A percentile compares a stretch with the other conserved stretches of the same genome.
phyloP scores from a whole-genome alignment of 2,329 filamentous ascomycete genomes.

The Conoideocrella luteorostrata region DNA sequence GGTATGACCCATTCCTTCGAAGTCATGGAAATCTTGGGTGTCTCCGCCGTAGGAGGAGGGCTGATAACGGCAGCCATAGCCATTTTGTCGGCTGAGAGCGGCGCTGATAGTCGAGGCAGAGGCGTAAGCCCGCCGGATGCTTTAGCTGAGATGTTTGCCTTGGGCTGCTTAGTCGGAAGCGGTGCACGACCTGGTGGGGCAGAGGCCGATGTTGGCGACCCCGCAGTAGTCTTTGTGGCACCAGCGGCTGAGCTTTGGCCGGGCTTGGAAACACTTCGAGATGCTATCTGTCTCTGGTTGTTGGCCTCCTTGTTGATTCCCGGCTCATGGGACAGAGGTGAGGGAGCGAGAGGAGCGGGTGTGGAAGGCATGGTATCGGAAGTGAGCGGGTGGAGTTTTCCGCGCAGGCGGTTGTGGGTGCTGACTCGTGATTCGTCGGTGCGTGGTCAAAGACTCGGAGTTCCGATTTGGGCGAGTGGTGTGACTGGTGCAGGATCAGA shows the following conservation, averaged over 20 bases:
- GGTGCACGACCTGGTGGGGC: constrained; percentile 16
- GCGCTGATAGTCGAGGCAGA: constrained; percentile 26
- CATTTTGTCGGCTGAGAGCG: constrained; percentile 34
- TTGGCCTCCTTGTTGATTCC: background rate
- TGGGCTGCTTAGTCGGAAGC: constrained; percentile 17
- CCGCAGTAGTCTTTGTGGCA: constrained; percentile 12
- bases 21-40: constrained; percentile 55
- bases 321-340: constrained; percentile 10
- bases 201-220: constrained; percentile 11
- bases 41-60: constrained; percentile 32
- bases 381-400: constrained; percentile 8
- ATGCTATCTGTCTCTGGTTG: constrained; percentile 4
- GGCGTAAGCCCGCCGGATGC: constrained; percentile 19
- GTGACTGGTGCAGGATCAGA: constrained; percentile 9
- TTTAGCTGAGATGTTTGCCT: constrained; percentile 15
- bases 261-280: background rate
- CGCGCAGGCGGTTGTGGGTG: constrained; percentile 4
- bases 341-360: constrained; percentile 15
- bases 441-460: constrained; percentile 16
- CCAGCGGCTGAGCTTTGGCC: constrained; percentile 6
- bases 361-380: constrained; percentile 18
- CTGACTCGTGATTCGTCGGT: constrained; percentile 8
- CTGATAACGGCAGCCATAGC: constrained; percentile 42
- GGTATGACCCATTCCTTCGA: constrained; percentile 83
- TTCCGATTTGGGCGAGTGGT: constrained; percentile 17